Evolutionary conservation across 2,329 filamentous ascomycete genomes (phyloP), one percentile per base, ranked within the genome.

Genomic region (Botrytis fabae): DNA sequence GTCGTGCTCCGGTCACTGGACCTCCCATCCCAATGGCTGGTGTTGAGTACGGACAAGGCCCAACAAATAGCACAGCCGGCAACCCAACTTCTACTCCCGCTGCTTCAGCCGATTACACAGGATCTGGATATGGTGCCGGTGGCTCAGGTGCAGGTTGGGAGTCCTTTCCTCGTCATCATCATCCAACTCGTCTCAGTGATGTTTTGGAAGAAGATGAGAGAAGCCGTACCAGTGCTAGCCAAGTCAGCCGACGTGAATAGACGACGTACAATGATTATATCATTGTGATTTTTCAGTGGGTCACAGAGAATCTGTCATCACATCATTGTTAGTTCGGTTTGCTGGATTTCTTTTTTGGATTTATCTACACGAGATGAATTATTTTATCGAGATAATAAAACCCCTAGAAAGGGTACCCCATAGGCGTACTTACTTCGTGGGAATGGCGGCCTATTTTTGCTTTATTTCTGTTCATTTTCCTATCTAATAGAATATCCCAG

Each of bases 171-270:
- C 88, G 90, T 72, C 94, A 97, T 82, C 93, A 96, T 77, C 94
- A 97, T 82, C 94, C 94, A 0, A 97, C 94, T 14, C 86, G 95
- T 73, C 85, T 97, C 75, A 97, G 94, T 81, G 94, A 97, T 82
- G 94, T 97, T 42, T 87, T 96, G 80, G 94, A 94, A 80, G 92
- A 97, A 76, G 93, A 96, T 77, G 93, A 97, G 82, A 86, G 90
- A 69, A 93, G 92, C 80, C 88, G 92, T 35, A 93, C 92, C 22
- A 93, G 92, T 77, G 90, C 79, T 2, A 79, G 78, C 63, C 78
- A 80, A 64, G 70, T 80, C 32, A 80, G 79, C 66, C 75, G 79
- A 57, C 74, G 77, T 9, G 65, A 68, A 42, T 68, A 68, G 51
- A 42, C 16, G 51, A 57, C n/a, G 74, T 75, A 20, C 75, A 64